phyloP scores from a whole-genome alignment of 257 asterid species.

The Galeopsis tetrahit region DNA sequence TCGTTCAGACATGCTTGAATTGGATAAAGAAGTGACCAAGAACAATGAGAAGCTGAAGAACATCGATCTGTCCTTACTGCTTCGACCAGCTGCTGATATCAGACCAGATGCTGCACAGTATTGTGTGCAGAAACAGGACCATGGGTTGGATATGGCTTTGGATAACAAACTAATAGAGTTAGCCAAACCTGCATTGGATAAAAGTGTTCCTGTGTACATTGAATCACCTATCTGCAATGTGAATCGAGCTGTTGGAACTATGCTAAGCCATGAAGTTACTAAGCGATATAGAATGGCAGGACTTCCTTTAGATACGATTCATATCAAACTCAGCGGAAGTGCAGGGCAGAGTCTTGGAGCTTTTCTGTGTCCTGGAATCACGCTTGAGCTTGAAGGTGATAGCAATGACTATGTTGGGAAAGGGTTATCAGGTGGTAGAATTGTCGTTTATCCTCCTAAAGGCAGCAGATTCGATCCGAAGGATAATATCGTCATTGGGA shows the following conservation, averaged over 20 bases:
- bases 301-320: slow-evolving; percentile 87
- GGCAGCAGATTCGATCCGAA: slow-evolving; percentile 88
- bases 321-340: slow-evolving; percentile 87
- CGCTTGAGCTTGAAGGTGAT: slow-evolving; percentile 97
- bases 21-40: slow-evolving; percentile 70
- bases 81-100: slow-evolving; percentile 95
- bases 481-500: slow-evolving; percentile 95
- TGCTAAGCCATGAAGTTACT: slow-evolving; percentile 97
- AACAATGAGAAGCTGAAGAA: slow-evolving; percentile 84
- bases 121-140: slow-evolving; percentile 97
- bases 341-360: slow-evolving; percentile 99
- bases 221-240: slow-evolving; percentile 87
- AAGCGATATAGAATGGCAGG: slow-evolving; percentile 77
- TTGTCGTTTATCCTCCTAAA: slow-evolving; percentile 88
- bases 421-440: slow-evolving; percentile 95
- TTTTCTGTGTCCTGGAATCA: slow-evolving; percentile 92
- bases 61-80: slow-evolving; percentile 86
- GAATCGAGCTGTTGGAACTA: slow-evolving; percentile 97
- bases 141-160: slow-evolving; percentile 92
- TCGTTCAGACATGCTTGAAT: slow-evolving; percentile 93
- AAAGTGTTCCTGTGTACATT: slow-evolving; percentile 77
- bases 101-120: slow-evolving; percentile 97
- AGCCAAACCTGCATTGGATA: slow-evolving; percentile 81
- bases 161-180: slow-evolving; percentile 75
- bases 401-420: slow-evolving; percentile 99